phyloP scores from a whole-genome alignment of 257 asterid genomes.

The Solanum tarapatanum region DNA sequence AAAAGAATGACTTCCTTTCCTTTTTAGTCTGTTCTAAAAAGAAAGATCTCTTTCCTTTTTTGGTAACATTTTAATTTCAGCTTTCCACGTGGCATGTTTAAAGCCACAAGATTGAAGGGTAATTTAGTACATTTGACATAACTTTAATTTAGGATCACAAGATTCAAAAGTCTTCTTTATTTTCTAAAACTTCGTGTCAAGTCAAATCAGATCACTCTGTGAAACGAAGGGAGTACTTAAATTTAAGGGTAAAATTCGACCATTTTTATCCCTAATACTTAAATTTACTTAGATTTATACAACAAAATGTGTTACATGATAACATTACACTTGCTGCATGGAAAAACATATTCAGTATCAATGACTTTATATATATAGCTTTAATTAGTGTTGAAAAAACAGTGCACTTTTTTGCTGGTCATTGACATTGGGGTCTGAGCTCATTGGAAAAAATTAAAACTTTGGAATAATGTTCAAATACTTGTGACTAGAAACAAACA shows the following conservation, averaged over 20 bases:
- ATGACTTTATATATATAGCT: background rate
- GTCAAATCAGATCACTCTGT: too few species aligned
- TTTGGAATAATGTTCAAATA: background rate
- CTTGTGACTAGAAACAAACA: background rate
- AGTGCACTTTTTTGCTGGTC: background rate
- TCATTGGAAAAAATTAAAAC: background rate
- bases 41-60: too few species aligned
- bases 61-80: too few species aligned
- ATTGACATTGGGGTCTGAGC: background rate
- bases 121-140: too few species aligned
- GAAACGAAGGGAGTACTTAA: too few species aligned
- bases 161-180: too few species aligned
- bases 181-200: too few species aligned
- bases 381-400: background rate
- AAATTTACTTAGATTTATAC: background rate
- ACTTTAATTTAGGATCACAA: too few species aligned
- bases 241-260: background rate
- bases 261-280: background rate
- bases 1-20: too few species aligned
- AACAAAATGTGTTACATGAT: background rate
- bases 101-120: too few species aligned
- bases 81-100: too few species aligned
- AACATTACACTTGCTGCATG: background rate
- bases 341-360: background rate
- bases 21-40: too few species aligned